Conservation (phyloP, 176 grass and related monocot genomes). For the barley (Hordeum vulgare) region DNA sequence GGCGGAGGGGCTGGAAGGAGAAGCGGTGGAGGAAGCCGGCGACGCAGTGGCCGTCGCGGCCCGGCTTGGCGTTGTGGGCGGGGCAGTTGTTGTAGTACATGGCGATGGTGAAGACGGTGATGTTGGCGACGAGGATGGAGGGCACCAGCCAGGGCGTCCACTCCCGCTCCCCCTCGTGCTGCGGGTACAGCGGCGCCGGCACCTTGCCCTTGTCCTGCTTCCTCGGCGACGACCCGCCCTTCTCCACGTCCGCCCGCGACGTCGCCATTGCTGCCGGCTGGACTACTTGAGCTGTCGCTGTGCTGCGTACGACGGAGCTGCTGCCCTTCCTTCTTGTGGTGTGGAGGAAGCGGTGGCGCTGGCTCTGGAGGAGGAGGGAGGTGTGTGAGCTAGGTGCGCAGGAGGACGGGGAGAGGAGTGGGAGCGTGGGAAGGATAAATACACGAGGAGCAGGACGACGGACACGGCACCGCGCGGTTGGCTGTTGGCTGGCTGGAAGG, state of each 20-base stretch:
- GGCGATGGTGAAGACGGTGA: constrained; percentile 59
- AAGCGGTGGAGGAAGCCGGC: constrained; percentile 55
- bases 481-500: background rate
- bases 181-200: constrained; percentile 57
- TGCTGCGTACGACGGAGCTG: background rate
- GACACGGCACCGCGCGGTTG: background rate
- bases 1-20: constrained; percentile 75
- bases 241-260: constrained; percentile 54
- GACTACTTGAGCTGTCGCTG: no score
- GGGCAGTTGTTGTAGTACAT: constrained; percentile 99
- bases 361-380: background rate
- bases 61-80: background rate
- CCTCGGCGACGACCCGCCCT: constrained; percentile 14
- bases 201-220: constrained; percentile 33
- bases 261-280: constrained; percentile 20
- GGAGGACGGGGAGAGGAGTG: background rate
- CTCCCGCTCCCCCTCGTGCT: constrained; percentile 70
- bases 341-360: background rate
- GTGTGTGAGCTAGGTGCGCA: no score
- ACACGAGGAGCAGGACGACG: background rate
- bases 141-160: constrained; percentile 88
- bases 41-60: constrained; percentile 47
- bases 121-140: constrained; percentile 59
- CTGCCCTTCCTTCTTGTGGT: no score
- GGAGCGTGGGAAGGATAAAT: no score